Evolutionary conservation across 495 filamentous ascomycete genomes (phyloP).

Genomic region (Hyaloscypha finlandica): DNA sequence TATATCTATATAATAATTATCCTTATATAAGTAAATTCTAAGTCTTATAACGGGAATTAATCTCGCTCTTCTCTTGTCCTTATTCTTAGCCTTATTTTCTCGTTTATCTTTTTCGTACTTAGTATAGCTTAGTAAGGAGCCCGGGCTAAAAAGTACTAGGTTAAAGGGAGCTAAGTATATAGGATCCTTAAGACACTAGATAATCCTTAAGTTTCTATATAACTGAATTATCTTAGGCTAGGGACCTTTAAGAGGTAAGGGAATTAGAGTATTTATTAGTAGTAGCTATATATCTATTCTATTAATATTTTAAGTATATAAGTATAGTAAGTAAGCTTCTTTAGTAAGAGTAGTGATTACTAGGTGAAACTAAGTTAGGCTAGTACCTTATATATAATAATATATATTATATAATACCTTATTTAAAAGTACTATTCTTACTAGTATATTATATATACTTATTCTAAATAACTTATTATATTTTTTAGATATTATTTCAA

Average conservation of each 20-base stretch:
- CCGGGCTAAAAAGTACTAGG: slow-evolving; percentile 1
- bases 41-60: slow-evolving; percentile 6
- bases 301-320: slow-evolving; percentile 26
- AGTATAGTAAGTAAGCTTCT: slow-evolving; percentile 9
- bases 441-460: slow-evolving; percentile 13
- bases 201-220: slow-evolving; percentile 17
- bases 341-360: slow-evolving; percentile 6
- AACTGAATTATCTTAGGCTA: slow-evolving; percentile 19
- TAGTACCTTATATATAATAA: slow-evolving; percentile 8
- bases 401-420: slow-evolving; percentile 12
- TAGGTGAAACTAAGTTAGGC: slow-evolving; percentile 16
- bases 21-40: slow-evolving; percentile 19
- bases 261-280: slow-evolving; percentile 16
- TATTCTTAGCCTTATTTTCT: background rate
- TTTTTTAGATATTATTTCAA: background rate
- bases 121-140: too few relatives aligned
- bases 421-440: background rate
- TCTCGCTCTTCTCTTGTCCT: background rate
- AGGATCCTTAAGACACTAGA: slow-evolving; percentile 8
- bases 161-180: slow-evolving; percentile 14
- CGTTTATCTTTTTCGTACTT: background rate
- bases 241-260: background rate
- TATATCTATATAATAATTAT: slow-evolving; percentile 19
- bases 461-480: slow-evolving; percentile 3
- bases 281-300: slow-evolving; percentile 12